phyloP scores from a whole-genome alignment of 345 rosid genomes.

The Brassica carinata region DNA sequence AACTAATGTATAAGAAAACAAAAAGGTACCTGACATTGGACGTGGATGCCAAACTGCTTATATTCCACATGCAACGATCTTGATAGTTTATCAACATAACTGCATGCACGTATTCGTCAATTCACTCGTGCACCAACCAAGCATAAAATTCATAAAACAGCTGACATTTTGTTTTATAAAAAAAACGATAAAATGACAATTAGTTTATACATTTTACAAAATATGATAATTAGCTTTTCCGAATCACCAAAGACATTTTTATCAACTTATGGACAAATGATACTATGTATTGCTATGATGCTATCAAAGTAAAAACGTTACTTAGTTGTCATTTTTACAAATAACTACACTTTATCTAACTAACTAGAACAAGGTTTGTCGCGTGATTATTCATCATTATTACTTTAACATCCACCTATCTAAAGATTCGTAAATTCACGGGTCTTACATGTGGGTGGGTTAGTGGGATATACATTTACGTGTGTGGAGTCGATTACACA shows the following conservation, averaged over 20 bases:
- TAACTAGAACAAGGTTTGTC: neutral
- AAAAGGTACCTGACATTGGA: constrained; percentile 78
- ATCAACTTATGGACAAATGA: neutral
- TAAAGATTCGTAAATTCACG: neutral
- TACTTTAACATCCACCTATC: neutral
- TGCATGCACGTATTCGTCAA: constrained; percentile 30
- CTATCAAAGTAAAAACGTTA: neutral
- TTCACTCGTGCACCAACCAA: neutral
- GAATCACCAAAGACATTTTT: neutral
- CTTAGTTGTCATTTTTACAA: neutral
- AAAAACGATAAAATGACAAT: neutral
- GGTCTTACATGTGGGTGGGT: neutral
- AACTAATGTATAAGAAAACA: neutral
- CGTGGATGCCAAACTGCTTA: constrained; percentile 65
- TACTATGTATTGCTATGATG: neutral
- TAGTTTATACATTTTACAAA: neutral
- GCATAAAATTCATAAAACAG: neutral
- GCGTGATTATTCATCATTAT: neutral
- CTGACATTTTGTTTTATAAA: neutral
- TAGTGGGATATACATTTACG: neutral
- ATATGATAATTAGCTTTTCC: neutral
- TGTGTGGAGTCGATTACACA: constrained; percentile 4
- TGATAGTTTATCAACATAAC: constrained; percentile 75
- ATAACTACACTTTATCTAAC: neutral
- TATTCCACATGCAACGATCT: constrained; percentile 73